Base-by-base conservation (phyloP, 23 red algal species). In the Gracilaria domingensis region DNA sequence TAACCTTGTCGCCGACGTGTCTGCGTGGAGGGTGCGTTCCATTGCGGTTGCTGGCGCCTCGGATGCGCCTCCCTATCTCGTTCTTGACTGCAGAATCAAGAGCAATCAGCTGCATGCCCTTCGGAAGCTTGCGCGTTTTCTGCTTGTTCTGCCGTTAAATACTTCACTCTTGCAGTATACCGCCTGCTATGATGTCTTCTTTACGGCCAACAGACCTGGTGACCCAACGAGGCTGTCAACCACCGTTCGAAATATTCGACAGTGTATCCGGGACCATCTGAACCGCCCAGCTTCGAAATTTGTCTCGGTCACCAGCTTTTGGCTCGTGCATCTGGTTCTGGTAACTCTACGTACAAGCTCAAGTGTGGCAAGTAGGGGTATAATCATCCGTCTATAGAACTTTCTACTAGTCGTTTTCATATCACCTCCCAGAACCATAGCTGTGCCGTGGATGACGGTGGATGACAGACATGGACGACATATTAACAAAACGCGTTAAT, bases 341-440 rank as follows among this genome's bases (percentile, higher is more conserved):
- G 26, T 14, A 98, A n/a, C n/a, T n/a, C n/a, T n/a, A n/a, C 97
- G 7, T 96, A 93, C 90, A 98, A 98, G 86, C 94, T 98, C 37
- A 96, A 96, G 55, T 98, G 94, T 67, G 97, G 97, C 36, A 98
- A 98, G 61, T 69, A 93, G 0, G 97, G 97, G 12, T 93, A 98
- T 37, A 98, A 98, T 67, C 89, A 94, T 60, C 97, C 97, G 2
- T 96, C 90, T 85, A 83, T 94, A 36, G 97, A 98, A 40, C 57
- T 94, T 24, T 38, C 85, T n/a, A 93, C 93, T 40, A 91, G 91
- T 44, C 91, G 92, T 30, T 98, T 93, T 69, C 95, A 94, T 50
- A 98, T 98, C 77, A 98, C 97, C n/a, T 98, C 97, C 30, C 97
- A 98, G 76, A 98, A 98, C 67, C 97, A 98, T 72, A 93, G 97